These are phyloP conservation scores for Citrus hindsii DNA, from an alignment of 345 rosid genomes.

Conservation along the genomic window DNA sequence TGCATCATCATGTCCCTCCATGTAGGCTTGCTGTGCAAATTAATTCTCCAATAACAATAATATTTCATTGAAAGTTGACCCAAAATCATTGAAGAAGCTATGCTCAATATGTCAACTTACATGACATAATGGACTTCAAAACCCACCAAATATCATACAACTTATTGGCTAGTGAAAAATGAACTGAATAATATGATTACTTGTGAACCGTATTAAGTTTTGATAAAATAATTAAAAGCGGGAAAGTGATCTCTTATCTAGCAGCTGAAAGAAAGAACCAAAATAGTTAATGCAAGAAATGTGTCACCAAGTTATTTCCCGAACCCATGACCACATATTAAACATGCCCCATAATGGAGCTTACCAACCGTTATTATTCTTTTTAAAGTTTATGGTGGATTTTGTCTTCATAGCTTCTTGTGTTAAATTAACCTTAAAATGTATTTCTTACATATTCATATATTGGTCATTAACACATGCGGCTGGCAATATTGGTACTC, in stretches of 20 bases:
- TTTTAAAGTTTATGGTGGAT: constrained; percentile 15
- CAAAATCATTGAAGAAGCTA: neutral
- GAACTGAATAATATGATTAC: neutral
- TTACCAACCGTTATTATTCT: neutral
- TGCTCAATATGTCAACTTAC: neutral
- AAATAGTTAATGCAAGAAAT: too few relatives aligned
- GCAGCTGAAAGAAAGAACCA: too few relatives aligned
- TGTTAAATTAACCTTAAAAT: neutral
- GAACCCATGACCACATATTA: too few relatives aligned
- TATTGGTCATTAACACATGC: too few relatives aligned
- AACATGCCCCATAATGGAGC: constrained; percentile 17
- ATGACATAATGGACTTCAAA: neutral
- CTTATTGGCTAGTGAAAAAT: neutral
- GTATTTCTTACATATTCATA: too few relatives aligned
- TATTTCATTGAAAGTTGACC: neutral
- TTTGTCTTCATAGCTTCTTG: constrained; percentile 7
- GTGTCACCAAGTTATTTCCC: too few relatives aligned
- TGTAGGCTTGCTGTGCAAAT: constrained; percentile 11
- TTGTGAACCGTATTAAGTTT: neutral
- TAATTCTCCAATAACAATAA: constrained; percentile 1
- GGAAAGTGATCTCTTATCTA: too few relatives aligned
- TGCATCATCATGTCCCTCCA: neutral
- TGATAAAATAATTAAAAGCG: neutral
- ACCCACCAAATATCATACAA: neutral
- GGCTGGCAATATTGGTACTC: too few relatives aligned